phyloP scores from a whole-genome alignment of 176 grass and related monocot species.

The Phoenix roebelenii region DNA sequence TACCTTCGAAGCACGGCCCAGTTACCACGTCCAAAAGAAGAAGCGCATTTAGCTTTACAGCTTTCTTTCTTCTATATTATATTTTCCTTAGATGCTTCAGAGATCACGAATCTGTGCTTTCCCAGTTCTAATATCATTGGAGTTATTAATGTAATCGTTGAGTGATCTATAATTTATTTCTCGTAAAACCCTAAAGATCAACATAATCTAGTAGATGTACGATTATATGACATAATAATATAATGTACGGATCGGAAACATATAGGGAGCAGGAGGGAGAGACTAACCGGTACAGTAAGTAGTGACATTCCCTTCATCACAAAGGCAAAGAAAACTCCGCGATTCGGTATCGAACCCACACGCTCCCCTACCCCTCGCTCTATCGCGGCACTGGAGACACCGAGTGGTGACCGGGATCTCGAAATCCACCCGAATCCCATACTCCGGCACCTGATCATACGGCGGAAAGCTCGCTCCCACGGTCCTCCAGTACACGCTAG shows the following conservation, averaged over 20 bases:
- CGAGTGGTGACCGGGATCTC: slow-evolving; percentile 78
- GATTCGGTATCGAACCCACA: slow-evolving; percentile 66
- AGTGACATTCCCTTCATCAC: slow-evolving; percentile 57
- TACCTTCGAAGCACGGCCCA: too few relatives aligned
- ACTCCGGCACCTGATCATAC: slow-evolving; percentile 80
- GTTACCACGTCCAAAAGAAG: too few relatives aligned
- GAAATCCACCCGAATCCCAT: slow-evolving; percentile 77
- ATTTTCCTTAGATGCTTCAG: too few relatives aligned
- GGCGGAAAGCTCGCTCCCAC: slow-evolving; percentile 57
- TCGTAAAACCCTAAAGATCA: too few relatives aligned
- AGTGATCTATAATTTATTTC: too few relatives aligned
- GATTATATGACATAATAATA: too few relatives aligned
- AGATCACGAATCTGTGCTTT: too few relatives aligned
- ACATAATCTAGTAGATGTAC: too few relatives aligned
- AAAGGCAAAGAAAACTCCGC: slow-evolving; percentile 68
- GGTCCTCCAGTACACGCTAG: slow-evolving; percentile 67
- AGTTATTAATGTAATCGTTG: too few relatives aligned
- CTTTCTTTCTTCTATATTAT: too few relatives aligned
- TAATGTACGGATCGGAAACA: neutral
- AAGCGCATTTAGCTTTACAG: too few relatives aligned
- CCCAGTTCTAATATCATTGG: too few relatives aligned
- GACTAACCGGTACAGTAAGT: slow-evolving; percentile 58
- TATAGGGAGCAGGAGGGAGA: neutral
- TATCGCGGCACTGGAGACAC: slow-evolving; percentile 77
- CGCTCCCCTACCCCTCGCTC: slow-evolving; percentile 36